These are phyloP conservation scores for Hydnomerulius pinastri DNA, from an alignment of 768 basidiomycete genomes.

Conservation along the genomic window DNA sequence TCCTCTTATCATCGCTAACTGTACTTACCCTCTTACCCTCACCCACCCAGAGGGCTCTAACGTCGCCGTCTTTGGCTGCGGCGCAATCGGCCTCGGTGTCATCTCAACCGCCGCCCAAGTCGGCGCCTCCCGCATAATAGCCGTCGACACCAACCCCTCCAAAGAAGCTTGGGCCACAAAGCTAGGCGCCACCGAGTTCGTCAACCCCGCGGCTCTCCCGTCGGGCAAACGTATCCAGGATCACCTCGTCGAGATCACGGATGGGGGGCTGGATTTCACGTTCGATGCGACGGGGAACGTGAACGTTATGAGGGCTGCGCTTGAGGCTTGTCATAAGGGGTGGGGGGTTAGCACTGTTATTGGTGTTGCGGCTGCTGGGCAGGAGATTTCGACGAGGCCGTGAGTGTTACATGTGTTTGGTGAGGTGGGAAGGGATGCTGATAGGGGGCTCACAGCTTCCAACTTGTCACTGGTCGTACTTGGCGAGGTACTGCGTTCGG, in stretches of 20 bases:
- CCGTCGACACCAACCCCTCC: slow-evolving; percentile 82
- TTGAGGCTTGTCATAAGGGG: slow-evolving; percentile 99
- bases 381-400: slow-evolving; percentile 92
- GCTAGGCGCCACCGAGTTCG: slow-evolving; percentile 94
- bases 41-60: slow-evolving; percentile 80
- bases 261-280: slow-evolving; percentile 96
- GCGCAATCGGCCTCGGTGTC: slow-evolving; percentile 94
- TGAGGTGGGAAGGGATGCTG: slow-evolving; percentile 4
- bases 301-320: slow-evolving; percentile 89
- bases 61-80: slow-evolving; percentile 95
- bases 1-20: neutral
- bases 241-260: slow-evolving; percentile 86
- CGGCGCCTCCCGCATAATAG: slow-evolving; percentile 87
- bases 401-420: slow-evolving; percentile 37
- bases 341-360: slow-evolving; percentile 98
- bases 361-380: slow-evolving; percentile 95
- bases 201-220: slow-evolving; percentile 76
- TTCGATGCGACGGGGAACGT: slow-evolving; percentile 98
- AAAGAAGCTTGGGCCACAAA: slow-evolving; percentile 90
- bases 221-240: slow-evolving; percentile 88
- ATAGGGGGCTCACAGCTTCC: slow-evolving; percentile 42
- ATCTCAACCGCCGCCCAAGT: slow-evolving; percentile 78
- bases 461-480: slow-evolving; percentile 80
- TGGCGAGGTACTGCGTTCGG: slow-evolving; percentile 98
- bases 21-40: neutral